Conservation (phyloP, 495 filamentous ascomycete species). For the Trichoderma gamsii region DNA sequence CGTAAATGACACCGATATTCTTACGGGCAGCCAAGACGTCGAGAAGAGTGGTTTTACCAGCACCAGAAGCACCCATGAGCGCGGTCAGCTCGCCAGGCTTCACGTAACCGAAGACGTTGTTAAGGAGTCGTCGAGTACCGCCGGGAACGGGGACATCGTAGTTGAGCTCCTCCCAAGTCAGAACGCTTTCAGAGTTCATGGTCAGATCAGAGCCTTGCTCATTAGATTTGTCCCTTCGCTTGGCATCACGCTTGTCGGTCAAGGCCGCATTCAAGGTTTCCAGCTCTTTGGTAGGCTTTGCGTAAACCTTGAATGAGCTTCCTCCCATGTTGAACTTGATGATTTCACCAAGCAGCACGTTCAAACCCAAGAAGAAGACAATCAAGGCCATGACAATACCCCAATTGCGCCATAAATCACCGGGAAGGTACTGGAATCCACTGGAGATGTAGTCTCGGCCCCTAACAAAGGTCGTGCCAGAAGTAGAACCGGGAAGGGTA, state of each 20-base stretch:
- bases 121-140: constrained; percentile 61
- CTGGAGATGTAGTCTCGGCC: constrained; percentile 58
- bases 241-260: constrained; percentile 47
- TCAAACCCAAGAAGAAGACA: constrained; percentile 58
- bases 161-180: constrained; percentile 74
- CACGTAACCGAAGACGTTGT: constrained; percentile 71
- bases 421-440: constrained; percentile 55
- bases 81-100: constrained; percentile 74
- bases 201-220: constrained; percentile 49
- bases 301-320: constrained; percentile 68
- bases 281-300: constrained; percentile 64
- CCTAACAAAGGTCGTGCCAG: constrained; percentile 52
- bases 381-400: constrained; percentile 68
- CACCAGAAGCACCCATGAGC: constrained; percentile 80
- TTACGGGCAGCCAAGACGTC: constrained; percentile 73
- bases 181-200: constrained; percentile 62
- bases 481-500: constrained; percentile 61
- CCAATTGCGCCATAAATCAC: constrained; percentile 68
- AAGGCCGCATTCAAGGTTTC: constrained; percentile 63
- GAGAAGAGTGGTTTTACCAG: constrained; percentile 77
- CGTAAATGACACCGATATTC: constrained; percentile 69
- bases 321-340: constrained; percentile 70
- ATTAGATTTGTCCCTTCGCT: constrained; percentile 45
- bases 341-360: constrained; percentile 69
- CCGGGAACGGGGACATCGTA: constrained; percentile 70